Evolutionary conservation across 805 yeast species (phyloP).

Genomic region (Saturnispora sekii): DNA sequence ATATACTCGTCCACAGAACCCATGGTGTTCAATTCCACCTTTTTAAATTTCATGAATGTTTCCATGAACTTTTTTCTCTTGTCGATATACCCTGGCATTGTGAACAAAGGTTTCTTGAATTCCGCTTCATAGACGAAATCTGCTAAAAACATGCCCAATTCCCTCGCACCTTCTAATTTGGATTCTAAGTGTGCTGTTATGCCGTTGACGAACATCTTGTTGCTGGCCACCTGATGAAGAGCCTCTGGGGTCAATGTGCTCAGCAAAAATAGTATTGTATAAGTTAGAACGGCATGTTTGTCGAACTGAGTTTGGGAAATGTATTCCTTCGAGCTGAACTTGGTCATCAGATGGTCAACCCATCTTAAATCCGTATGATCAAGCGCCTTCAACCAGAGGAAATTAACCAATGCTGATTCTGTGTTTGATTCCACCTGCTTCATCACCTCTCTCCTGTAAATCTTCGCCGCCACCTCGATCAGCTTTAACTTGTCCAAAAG

Average conservation of each 20-base stretch:
- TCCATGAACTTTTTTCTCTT: constrained; percentile 13
- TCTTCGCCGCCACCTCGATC: no score
- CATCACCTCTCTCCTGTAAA: no score
- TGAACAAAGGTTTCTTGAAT: constrained; percentile 26
- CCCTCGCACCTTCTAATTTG: constrained; percentile 34
- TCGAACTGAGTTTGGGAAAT: constrained; percentile 28
- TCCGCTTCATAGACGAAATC: constrained; percentile 33
- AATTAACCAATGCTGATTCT: neutral
- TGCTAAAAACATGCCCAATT: constrained; percentile 49
- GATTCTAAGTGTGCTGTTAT: constrained; percentile 50
- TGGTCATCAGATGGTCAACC: constrained; percentile 5
- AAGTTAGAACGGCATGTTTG: constrained; percentile 41
- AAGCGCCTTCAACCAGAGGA: constrained; percentile 5
- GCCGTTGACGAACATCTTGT: constrained; percentile 35
- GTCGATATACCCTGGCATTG: constrained; percentile 17
- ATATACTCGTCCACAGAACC: constrained; percentile 8
- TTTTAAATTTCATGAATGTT: no score
- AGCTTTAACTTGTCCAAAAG: no score
- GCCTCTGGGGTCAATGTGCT: constrained; percentile 17
- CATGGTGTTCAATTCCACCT: no score
- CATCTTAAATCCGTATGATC: neutral
- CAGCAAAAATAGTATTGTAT: constrained; percentile 33
- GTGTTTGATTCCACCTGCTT: no score
- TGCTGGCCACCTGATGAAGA: constrained; percentile 26
- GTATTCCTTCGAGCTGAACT: constrained; percentile 20